phyloP scores from a whole-genome alignment of 106 monocot species.

The Dioscorea dumetorum region DNA sequence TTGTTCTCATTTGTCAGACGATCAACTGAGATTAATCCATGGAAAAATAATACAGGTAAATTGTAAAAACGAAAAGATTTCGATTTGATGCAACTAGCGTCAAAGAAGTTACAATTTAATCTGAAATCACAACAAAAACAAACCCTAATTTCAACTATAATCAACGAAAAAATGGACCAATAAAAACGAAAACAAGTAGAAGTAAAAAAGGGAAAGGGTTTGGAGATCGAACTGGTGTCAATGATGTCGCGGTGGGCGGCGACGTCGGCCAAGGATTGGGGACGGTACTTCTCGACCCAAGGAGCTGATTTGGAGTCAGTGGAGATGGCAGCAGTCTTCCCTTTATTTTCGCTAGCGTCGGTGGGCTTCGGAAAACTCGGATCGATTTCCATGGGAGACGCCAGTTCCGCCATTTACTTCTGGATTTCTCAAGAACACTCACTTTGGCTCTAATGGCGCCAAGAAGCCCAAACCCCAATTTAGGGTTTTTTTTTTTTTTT shows the following conservation, averaged over 20 bases:
- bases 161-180: background rate
- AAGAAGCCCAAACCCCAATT: background rate
- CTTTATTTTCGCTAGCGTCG: conserved; percentile 25
- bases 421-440: background rate
- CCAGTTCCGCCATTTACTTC: conserved; percentile 10
- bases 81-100: too few relatives aligned
- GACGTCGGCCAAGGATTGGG: conserved; percentile 91
- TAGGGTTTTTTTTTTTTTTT: background rate
- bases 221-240: conserved; percentile 64
- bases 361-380: conserved; percentile 13
- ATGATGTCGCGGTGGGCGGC: conserved; percentile 98
- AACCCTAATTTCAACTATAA: background rate
- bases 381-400: conserved; percentile 81
- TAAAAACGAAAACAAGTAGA: background rate
- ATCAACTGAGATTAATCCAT: conserved; percentile 47
- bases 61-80: background rate
- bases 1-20: conserved; percentile 78
- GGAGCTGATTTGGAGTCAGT: conserved; percentile 58
- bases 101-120: background rate
- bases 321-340: conserved; percentile 22
- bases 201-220: background rate
- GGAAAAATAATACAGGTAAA: too few relatives aligned
- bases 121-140: background rate
- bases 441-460: background rate
- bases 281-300: conserved; percentile 99